These are phyloP conservation scores for Fraxinus baroniana DNA, from an alignment of 305 asterid genomes.

Conservation along the genomic window DNA sequence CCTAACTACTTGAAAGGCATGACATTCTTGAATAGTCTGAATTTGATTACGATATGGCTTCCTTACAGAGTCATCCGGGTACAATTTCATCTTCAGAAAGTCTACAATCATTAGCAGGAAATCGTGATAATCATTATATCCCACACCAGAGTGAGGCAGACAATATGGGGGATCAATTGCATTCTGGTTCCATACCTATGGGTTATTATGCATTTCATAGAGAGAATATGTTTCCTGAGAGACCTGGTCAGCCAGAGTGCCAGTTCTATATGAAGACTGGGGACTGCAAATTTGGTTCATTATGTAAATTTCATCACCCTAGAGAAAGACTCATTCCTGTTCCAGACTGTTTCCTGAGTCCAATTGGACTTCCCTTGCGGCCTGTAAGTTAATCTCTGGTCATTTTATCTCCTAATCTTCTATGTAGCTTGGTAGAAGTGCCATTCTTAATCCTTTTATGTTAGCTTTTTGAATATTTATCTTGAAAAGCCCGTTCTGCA, in stretches of 20 bases:
- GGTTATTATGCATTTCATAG: conserved; percentile 82
- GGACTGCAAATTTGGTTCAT: conserved; percentile 95
- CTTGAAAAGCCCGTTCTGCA: background rate
- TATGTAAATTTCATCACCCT: conserved; percentile 95
- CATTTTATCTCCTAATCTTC: background rate
- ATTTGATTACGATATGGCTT: conserved; percentile 27
- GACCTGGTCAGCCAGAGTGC: conserved; percentile 96
- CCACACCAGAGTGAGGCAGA: conserved; percentile 51
- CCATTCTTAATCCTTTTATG: background rate
- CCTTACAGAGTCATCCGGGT: conserved; percentile 69
- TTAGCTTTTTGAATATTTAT: background rate
- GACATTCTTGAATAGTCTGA: conserved; percentile 12
- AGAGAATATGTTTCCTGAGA: conserved; percentile 86
- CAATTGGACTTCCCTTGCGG: conserved; percentile 90
- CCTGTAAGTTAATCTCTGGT: conserved; percentile 50
- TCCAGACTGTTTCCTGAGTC: conserved; percentile 89
- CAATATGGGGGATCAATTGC: conserved; percentile 52
- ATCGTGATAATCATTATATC: conserved; percentile 21
- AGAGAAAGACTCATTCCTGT: conserved; percentile 81
- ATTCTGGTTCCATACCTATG: conserved; percentile 63
- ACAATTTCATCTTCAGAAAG: conserved; percentile 71
- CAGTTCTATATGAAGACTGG: conserved; percentile 97
- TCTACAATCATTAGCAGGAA: conserved; percentile 62
- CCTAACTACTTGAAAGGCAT: conserved; percentile 1
- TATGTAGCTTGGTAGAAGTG: background rate